Conservation (phyloP, 805 yeast species). For the Wickerhamomyces bisporus region DNA sequence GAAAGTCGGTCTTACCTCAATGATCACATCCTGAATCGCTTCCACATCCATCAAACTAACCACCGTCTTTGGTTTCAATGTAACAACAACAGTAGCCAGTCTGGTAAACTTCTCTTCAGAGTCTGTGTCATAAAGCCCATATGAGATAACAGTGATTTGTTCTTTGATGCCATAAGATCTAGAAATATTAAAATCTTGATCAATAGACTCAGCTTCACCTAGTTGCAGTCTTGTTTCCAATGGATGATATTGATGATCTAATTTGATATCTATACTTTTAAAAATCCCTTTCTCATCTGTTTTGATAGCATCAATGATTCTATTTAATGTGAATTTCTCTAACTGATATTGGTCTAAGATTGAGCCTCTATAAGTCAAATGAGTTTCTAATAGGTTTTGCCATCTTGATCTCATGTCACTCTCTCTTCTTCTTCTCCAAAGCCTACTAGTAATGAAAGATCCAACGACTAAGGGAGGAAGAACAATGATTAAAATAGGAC, state of each 20-base stretch:
- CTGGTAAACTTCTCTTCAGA: conserved; percentile 3
- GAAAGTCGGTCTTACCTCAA: conserved; percentile 14
- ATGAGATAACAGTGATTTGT: conserved; percentile 14
- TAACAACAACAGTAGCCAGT: conserved; percentile 13
- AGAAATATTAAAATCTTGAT: conserved; percentile 14
- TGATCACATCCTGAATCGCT: conserved; percentile 5
- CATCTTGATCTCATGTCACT: conserved; percentile 13
- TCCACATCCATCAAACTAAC: conserved; percentile 5
- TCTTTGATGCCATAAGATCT: conserved; percentile 9
- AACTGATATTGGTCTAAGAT: conserved; percentile 11
- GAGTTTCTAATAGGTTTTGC: conserved; percentile 10
- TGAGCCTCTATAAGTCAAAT: conserved; percentile 13
- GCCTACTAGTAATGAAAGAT: conserved; percentile 11
- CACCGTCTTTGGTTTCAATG: conserved; percentile 12
- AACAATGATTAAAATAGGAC: conserved; percentile 20
- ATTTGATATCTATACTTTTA: conserved; percentile 3
- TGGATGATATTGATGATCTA: conserved; percentile 4
- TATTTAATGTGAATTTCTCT: conserved; percentile 8
- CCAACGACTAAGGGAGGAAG: conserved; percentile 21
- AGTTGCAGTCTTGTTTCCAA: conserved; percentile 10
- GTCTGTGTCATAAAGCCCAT: conserved; percentile 14
- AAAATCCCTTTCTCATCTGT: conserved; percentile 14
- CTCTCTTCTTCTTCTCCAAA: conserved; percentile 7
- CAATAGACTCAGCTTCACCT: conserved; percentile 13
- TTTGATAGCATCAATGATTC: conserved; percentile 16